These are phyloP conservation scores for Gleditsia sinensis DNA, from an alignment of 306 rosid species.

Conservation along the genomic window DNA sequence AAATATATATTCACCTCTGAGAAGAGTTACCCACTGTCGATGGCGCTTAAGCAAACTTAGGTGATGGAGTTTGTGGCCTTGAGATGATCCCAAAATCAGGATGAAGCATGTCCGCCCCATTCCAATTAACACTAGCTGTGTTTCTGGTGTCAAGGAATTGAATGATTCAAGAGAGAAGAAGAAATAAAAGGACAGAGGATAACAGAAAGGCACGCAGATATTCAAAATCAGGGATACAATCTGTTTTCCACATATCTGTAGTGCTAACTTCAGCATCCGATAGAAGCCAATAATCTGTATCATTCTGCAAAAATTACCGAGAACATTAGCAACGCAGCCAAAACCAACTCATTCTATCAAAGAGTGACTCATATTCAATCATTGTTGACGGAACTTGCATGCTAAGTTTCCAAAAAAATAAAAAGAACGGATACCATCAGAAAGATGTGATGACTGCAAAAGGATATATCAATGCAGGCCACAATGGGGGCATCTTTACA, in stretches of 20 bases:
- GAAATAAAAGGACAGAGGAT: neutral
- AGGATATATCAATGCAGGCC: too few species aligned
- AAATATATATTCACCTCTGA: constrained; percentile 51
- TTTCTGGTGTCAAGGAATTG: constrained; percentile 51
- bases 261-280: constrained; percentile 96
- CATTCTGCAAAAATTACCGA: too few species aligned
- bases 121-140: constrained; percentile 81
- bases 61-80: constrained; percentile 54
- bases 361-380: too few species aligned
- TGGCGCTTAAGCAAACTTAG: constrained; percentile 56
- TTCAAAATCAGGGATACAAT: constrained; percentile 66
- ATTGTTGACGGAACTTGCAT: neutral
- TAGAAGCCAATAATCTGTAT: constrained; percentile 96
- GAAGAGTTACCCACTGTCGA: constrained; percentile 49
- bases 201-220: constrained; percentile 27
- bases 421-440: too few species aligned
- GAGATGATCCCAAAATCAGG: constrained; percentile 64
- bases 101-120: constrained; percentile 67
- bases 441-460: too few species aligned
- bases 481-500: too few species aligned
- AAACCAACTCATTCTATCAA: too few species aligned
- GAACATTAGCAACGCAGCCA: too few species aligned
- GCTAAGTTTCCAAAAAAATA: neutral
- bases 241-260: constrained; percentile 97
- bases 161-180: neutral